Conservation (phyloP, 331 rosid species). For the Stylosanthes scabra region DNA sequence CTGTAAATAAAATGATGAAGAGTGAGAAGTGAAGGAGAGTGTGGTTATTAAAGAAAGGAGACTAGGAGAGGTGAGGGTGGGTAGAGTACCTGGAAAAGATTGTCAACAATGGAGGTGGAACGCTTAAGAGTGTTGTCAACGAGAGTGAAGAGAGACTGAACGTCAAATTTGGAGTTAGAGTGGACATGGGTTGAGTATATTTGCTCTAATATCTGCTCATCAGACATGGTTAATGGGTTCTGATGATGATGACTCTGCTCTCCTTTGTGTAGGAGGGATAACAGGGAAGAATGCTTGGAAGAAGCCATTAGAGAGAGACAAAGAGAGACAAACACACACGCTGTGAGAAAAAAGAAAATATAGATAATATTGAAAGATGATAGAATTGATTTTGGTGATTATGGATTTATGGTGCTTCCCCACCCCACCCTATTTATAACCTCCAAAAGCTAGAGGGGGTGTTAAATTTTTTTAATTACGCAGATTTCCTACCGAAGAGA, state of each 20-base stretch:
- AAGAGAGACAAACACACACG: too few relatives aligned
- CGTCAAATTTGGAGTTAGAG: slow-evolving; percentile 28
- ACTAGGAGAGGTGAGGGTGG: background rate
- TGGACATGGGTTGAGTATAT: slow-evolving; percentile 32
- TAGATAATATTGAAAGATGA: background rate
- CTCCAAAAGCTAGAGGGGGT: background rate
- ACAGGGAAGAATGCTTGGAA: background rate
- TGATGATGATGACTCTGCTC: background rate
- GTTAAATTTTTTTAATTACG: too few relatives aligned
- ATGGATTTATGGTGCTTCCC: background rate
- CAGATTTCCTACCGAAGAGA: too few relatives aligned
- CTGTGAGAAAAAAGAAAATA: too few relatives aligned
- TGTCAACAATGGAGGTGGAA: slow-evolving; percentile 51
- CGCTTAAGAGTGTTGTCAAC: slow-evolving; percentile 47
- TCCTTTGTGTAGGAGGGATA: background rate
- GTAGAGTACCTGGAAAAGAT: slow-evolving; percentile 44
- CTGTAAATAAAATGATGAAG: background rate
- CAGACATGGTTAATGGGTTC: slow-evolving; percentile 34
- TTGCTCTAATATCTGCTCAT: slow-evolving; percentile 33
- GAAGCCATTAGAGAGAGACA: background rate
- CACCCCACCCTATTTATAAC: background rate
- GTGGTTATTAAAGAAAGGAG: background rate
- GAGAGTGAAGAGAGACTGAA: slow-evolving; percentile 44
- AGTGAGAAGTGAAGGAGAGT: background rate
- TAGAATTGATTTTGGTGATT: background rate